Conservation (phyloP, 805 yeast species). For the Ogataea wickerhamii region DNA sequence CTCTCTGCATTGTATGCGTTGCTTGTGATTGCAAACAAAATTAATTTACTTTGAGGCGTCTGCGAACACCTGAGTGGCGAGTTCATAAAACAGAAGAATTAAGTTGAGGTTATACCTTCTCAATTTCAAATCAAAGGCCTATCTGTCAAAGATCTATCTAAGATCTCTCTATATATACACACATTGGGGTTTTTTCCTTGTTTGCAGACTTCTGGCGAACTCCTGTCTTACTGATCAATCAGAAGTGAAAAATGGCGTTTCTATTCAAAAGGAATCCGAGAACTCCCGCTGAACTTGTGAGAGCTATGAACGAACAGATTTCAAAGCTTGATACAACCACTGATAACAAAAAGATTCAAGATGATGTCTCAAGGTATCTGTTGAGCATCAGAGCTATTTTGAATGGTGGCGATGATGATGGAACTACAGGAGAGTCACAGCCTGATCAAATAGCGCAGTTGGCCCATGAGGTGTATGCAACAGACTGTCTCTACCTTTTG, state of each 20-base stretch:
- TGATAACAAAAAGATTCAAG: constrained; percentile 52
- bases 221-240: too few species aligned
- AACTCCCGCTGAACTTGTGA: constrained; percentile 80
- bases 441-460: constrained; percentile 73
- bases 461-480: constrained; percentile 73
- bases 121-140: too few species aligned
- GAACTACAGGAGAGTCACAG: constrained; percentile 32
- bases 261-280: constrained; percentile 88
- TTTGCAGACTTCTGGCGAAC: too few species aligned
- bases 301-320: constrained; percentile 71
- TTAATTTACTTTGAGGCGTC: too few species aligned
- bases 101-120: too few species aligned
- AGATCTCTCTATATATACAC: too few species aligned
- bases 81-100: too few species aligned
- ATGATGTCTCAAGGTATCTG: constrained; percentile 66
- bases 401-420: constrained; percentile 53
- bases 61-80: too few species aligned
- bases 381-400: constrained; percentile 62
- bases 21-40: too few species aligned
- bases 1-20: too few species aligned
- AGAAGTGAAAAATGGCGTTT: constrained; percentile 80
- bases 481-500: constrained; percentile 65
- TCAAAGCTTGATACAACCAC: constrained; percentile 49
- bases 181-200: too few species aligned
- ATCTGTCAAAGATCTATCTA: too few species aligned